Evolutionary conservation across 768 basidiomycete species (phyloP), one percentile per base, ranked within the genome.

Genomic region (Sporobolomyces pararoseus): DNA sequence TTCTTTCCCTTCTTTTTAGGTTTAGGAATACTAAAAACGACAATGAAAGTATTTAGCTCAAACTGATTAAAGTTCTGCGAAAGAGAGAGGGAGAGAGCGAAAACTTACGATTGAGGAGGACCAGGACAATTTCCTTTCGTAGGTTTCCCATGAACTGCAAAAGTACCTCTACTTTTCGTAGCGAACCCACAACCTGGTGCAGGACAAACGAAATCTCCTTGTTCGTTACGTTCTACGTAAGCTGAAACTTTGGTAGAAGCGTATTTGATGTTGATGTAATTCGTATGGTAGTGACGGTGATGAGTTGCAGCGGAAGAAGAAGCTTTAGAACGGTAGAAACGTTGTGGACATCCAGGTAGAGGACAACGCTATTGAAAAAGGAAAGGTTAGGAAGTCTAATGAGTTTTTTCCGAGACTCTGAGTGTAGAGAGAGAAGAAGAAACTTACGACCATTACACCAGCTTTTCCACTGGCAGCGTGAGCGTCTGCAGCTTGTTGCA

Each of bases 261-360:
- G 42, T 61, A 61, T n/a, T 61, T 61, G 46, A 61, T 2, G 4
- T 14, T 49, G 44, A 61, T 47, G 14, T 13, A 34, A 17, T 12
- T 6, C 25, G 46, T 49, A 32, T 61, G 59, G 46, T 61, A 61
- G 46, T 47, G 44, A n/a, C 59, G 59, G 23, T 61, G 2, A 23
- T 61, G 59, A 31, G 59, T 49, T 39, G 46, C 19, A 32, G 13
- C 46, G 44, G 44, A 47, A 21, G n/a, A 27, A 2, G 46, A 27
- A 29, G 59, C 59, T 25, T 61, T 61, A 19, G 59, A 61, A 19
- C 46, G 59, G n/a, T 61, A 61, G 19, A 61, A 49, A 2, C 46
- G 44, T 35, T 61, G 59, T 7, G 59, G 59, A 25, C 59, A 61
- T 4, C 4, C 21, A 19, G 37, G 37, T 29, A 61, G 10, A 23